phyloP scores from a whole-genome alignment of 768 basidiomycete genomes.

The Kwoniella botswanensis region DNA sequence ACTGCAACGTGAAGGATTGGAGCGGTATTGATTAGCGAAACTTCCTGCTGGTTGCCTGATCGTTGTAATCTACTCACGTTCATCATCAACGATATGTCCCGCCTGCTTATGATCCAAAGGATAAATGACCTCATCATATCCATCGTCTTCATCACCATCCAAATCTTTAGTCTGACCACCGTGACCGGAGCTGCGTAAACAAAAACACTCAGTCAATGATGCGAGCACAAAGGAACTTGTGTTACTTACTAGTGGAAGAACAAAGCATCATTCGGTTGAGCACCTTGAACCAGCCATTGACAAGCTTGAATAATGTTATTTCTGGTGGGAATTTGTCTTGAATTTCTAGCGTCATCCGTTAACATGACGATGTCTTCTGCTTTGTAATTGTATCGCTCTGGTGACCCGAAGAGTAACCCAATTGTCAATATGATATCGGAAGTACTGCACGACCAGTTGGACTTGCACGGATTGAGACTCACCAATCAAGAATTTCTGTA shows the following conservation, averaged over 20 bases:
- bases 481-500: constrained; percentile 72
- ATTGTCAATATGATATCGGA: too few relatives aligned
- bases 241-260: constrained; percentile 58
- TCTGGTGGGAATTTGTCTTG: constrained; percentile 72
- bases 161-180: constrained; percentile 86
- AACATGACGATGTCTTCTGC: constrained; percentile 82
- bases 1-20: neutral
- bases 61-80: constrained; percentile 59
- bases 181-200: constrained; percentile 73
- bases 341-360: constrained; percentile 73
- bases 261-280: constrained; percentile 64
- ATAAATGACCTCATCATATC: constrained; percentile 67
- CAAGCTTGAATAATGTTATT: constrained; percentile 86
- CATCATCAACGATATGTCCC: constrained; percentile 88
- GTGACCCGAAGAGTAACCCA: neutral
- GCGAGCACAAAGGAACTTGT: neutral
- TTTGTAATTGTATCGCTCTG: constrained; percentile 70
- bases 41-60: too few relatives aligned
- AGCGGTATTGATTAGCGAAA: neutral
- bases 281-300: constrained; percentile 87
- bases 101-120: constrained; percentile 74
- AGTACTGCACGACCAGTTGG: too few relatives aligned
- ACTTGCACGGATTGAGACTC: constrained; percentile 4
- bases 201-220: neutral
- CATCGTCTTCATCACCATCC: constrained; percentile 57